Evolutionary conservation across 1,284 basidiomycete genomes (phyloP).

Genomic region (Heterobasidion irregulare): DNA sequence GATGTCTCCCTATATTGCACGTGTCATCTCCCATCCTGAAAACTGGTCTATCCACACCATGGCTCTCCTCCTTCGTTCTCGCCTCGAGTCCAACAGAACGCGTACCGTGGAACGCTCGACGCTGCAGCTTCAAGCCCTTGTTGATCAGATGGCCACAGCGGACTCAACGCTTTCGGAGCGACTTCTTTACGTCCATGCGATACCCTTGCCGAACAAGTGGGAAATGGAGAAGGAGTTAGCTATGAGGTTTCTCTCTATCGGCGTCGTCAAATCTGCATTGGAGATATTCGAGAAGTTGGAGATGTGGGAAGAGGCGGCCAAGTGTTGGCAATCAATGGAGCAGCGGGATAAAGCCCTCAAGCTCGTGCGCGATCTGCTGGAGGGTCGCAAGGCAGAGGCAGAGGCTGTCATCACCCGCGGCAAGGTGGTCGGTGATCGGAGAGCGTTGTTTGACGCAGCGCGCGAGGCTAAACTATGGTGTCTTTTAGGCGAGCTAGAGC

Average conservation of each 20-base stretch:
- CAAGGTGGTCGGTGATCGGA: constrained; percentile 37
- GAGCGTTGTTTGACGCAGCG: constrained; percentile 49
- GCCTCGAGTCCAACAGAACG: constrained; percentile 79
- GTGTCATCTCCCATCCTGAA: constrained; percentile 78
- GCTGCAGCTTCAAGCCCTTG: constrained; percentile 85
- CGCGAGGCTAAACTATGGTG: constrained; percentile 95
- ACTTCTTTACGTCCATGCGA: constrained; percentile 69
- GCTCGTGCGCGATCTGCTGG: constrained; percentile 78
- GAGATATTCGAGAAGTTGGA: constrained; percentile 90
- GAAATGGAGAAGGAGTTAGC: constrained; percentile 88
- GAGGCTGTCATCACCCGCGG: constrained; percentile 63
- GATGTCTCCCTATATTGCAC: constrained; percentile 83
- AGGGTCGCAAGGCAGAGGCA: constrained; percentile 75
- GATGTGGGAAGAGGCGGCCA: constrained; percentile 95
- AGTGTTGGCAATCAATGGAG: constrained; percentile 79
- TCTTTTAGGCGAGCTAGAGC: constrained; percentile 88
- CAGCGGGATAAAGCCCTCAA: constrained; percentile 66
- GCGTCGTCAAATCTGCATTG: constrained; percentile 80
- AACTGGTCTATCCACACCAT: constrained; percentile 96
- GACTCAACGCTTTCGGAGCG: constrained; percentile 68
- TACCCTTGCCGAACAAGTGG: constrained; percentile 84
- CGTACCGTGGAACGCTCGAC: constrained; percentile 87
- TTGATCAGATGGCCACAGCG: constrained; percentile 90
- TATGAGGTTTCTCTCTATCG: constrained; percentile 70
- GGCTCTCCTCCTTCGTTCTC: constrained; percentile 83